Evolutionary conservation across 2,329 filamentous ascomycete genomes (phyloP).

Genomic region (Colletotrichum echinochloae): DNA sequence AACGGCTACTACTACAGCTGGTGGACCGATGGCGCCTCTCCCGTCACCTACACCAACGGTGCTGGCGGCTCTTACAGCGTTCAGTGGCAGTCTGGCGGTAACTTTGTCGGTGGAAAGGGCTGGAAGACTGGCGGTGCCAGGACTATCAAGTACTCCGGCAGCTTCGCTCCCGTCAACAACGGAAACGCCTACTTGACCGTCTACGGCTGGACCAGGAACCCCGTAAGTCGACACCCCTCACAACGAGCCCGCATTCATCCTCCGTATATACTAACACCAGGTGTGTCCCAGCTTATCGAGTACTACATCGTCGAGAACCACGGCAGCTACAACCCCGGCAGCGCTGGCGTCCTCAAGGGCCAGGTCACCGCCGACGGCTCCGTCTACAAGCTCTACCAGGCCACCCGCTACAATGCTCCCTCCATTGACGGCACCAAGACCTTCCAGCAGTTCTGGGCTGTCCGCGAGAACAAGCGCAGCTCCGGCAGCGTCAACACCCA

Average conservation of each 20-base stretch:
- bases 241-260: neutral
- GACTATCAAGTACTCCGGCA: slow-evolving; percentile 46
- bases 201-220: slow-evolving; percentile 54
- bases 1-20: slow-evolving; percentile 59
- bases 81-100: slow-evolving; percentile 59
- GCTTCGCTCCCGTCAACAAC: slow-evolving; percentile 47
- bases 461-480: slow-evolving; percentile 61
- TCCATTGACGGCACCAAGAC: slow-evolving; percentile 62
- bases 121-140: slow-evolving; percentile 64
- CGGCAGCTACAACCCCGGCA: slow-evolving; percentile 52
- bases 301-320: slow-evolving; percentile 50
- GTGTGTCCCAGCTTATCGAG: slow-evolving; percentile 20
- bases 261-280: neutral
- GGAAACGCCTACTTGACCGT: slow-evolving; percentile 52
- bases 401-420: slow-evolving; percentile 55
- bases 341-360: slow-evolving; percentile 49
- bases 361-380: slow-evolving; percentile 52
- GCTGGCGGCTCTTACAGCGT: slow-evolving; percentile 57
- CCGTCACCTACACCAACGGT: slow-evolving; percentile 58
- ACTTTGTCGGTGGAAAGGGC: slow-evolving; percentile 69
- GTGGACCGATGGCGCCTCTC: slow-evolving; percentile 56
- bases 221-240: slow-evolving; percentile 43
- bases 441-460: slow-evolving; percentile 67
- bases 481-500: slow-evolving; percentile 62
- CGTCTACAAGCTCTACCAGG: slow-evolving; percentile 53